A percentile compares a stretch with the other conserved stretches of the same genome.
These are phyloP conservation scores for Paramecium sonneborni DNA, from an alignment of 73 alveolate genomes.

Conservation along the genomic window DNA sequence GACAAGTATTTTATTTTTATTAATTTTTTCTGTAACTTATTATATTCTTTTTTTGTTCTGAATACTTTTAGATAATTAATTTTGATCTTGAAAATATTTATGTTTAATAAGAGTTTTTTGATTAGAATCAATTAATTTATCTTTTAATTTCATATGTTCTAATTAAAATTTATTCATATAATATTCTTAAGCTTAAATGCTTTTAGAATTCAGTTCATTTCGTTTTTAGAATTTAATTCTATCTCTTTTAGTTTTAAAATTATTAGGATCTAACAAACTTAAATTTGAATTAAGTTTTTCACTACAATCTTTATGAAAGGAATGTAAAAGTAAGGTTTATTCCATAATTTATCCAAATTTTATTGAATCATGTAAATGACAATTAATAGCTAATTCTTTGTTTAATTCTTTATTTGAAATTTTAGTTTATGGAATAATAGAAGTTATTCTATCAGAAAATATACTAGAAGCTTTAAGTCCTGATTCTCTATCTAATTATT, in stretches of 20 bases:
- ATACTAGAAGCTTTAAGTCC: neutral
- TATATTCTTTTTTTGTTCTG: neutral
- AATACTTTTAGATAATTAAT: neutral
- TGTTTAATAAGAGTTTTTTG: neutral
- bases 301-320: neutral
- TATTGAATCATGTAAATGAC: neutral
- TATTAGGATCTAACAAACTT: neutral
- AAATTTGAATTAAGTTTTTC: neutral
- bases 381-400: neutral
- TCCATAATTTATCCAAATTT: slow-evolving; percentile 8
- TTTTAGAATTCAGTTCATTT: neutral
- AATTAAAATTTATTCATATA: neutral
- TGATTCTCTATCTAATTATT: neutral
- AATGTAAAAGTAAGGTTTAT: neutral
- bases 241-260: neutral
- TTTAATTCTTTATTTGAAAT: neutral
- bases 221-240: neutral
- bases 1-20: neutral
- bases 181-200: neutral
- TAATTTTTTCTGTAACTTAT: neutral
- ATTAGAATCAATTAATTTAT: neutral
- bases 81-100: neutral
- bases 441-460: neutral
- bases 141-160: neutral
- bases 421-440: neutral